phyloP scores from a whole-genome alignment of 441 rosid genomes.

The Jatropha multifida region DNA sequence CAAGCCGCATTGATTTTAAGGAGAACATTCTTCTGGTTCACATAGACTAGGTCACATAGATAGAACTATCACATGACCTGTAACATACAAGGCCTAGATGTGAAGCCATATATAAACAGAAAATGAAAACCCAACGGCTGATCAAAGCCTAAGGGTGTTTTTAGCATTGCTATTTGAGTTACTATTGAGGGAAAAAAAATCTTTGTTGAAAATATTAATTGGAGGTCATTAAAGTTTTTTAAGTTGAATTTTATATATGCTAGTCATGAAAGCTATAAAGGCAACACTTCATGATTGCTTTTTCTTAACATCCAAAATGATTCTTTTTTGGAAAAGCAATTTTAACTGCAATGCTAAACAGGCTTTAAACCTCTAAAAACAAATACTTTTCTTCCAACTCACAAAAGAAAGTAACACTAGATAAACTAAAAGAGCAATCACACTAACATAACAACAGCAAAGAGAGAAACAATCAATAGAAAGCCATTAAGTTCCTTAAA shows the following conservation, averaged over 20 bases:
- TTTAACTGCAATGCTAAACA: no score
- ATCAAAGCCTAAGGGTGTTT: neutral
- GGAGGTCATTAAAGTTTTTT: no score
- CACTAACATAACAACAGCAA: neutral
- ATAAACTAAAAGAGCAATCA: neutral
- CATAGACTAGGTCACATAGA: constrained; percentile 31
- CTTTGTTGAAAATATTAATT: no score
- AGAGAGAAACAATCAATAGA: neutral
- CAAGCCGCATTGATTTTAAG: constrained; percentile 54
- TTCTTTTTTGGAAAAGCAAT: no score
- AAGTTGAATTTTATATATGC: no score
- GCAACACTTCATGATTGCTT: no score
- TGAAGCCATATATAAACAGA: constrained; percentile 23
- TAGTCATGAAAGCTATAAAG: no score
- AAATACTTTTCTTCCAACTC: neutral
- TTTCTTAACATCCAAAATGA: no score
- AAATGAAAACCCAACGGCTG: neutral
- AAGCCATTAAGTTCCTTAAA: no score
- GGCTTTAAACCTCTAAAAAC: neutral
- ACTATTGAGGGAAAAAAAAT: no score
- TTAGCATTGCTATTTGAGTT: no score
- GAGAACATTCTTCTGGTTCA: constrained; percentile 57
- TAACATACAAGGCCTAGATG: neutral
- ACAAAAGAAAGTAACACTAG: neutral
- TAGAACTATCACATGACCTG: constrained; percentile 14